Evolutionary conservation across 371 early-diverging fungal species (phyloP).

Genomic region (Coemansia sp.): DNA sequence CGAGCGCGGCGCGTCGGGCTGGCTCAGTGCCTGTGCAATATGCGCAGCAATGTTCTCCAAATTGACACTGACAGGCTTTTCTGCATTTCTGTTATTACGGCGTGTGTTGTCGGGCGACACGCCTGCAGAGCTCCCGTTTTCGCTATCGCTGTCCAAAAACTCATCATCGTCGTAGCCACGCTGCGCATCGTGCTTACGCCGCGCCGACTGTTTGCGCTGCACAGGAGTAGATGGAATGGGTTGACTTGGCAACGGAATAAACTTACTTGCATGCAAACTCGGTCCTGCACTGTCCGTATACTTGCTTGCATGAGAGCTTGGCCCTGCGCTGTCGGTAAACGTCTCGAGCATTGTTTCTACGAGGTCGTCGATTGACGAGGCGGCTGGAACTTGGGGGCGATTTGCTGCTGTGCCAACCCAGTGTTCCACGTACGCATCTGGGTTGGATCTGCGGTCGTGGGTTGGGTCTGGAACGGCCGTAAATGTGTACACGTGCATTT

Average conservation of each 20-base stretch:
- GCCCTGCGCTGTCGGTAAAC: constrained; percentile 7
- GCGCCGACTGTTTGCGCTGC: constrained; percentile 3
- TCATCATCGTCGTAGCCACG: constrained; percentile 16
- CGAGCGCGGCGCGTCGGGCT: constrained; percentile 9
- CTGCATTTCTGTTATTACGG: not conserved
- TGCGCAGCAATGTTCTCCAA: constrained; percentile 41
- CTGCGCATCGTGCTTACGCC: too few relatives aligned
- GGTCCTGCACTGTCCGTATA: constrained; percentile 2
- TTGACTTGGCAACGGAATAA: constrained; percentile 2
- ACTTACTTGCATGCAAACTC: not conserved
- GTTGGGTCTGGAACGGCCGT: constrained; percentile 23
- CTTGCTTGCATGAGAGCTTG: not conserved
- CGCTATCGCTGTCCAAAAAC: constrained; percentile 46
- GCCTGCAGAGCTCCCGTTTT: constrained; percentile 8
- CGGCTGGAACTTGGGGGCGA: not conserved
- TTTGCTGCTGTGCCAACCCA: constrained; percentile 5
- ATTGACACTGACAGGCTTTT: constrained; percentile 31
- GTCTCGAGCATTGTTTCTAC: constrained; percentile 26
- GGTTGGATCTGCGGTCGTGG: not conserved
- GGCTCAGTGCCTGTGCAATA: constrained; percentile 29
- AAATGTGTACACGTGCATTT: constrained; percentile 30
- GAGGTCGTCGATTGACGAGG: constrained; percentile 16
- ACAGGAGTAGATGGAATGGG: not conserved
- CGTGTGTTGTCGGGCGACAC: not conserved
- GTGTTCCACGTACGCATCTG: constrained; percentile 10